Evolutionary conservation across 169 alveolate genomes (phyloP).

Genomic region (Theileria annulata): DNA sequence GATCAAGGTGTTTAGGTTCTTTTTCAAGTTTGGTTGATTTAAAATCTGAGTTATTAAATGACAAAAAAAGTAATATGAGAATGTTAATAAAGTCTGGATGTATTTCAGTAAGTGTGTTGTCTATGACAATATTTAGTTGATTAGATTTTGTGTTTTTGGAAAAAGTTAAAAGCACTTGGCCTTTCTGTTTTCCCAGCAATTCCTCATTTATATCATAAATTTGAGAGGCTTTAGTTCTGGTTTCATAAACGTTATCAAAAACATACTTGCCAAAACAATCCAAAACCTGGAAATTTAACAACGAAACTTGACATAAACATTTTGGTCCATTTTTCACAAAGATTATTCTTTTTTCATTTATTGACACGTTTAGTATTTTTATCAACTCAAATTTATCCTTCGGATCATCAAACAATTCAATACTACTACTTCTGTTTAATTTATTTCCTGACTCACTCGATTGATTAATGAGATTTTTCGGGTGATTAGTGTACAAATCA

Average conservation of each 20-base stretch:
- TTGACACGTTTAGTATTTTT: slow-evolving; percentile 6
- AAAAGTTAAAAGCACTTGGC: neutral
- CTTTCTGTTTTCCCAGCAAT: neutral
- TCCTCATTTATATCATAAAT: neutral
- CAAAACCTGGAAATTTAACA: neutral
- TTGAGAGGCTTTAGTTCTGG: neutral
- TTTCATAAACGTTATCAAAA: neutral
- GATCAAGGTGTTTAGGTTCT: neutral
- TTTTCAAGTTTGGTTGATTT: too few species aligned
- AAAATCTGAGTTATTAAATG: neutral
- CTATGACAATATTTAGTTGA: neutral
- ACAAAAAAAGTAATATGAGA: neutral
- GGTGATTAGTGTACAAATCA: slow-evolving; percentile 12
- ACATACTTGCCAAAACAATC: slow-evolving; percentile 12
- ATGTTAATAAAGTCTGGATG: slow-evolving; percentile 14
- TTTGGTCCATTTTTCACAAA: slow-evolving; percentile 1
- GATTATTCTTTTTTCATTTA: neutral
- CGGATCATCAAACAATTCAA: slow-evolving; percentile 7
- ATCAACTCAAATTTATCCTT: neutral
- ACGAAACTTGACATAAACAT: neutral
- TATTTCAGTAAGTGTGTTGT: neutral
- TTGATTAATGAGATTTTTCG: neutral
- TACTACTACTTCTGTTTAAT: neutral
- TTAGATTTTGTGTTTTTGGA: neutral
- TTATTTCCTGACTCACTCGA: neutral